Base-by-base conservation (phyloP, 106 monocot species). In the Allium sativum region DNA sequence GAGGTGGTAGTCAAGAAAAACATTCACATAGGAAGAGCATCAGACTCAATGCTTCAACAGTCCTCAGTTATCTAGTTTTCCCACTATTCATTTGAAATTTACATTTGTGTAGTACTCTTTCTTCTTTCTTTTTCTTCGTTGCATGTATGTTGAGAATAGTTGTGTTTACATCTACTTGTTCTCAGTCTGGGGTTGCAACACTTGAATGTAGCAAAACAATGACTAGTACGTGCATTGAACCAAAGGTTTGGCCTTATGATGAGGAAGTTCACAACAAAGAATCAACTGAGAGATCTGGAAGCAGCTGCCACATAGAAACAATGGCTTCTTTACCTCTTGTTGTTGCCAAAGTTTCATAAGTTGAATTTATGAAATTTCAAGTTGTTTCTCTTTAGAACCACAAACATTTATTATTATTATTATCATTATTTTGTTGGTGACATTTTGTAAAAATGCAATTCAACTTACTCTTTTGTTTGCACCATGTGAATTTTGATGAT, bases 261-360 rank as follows among this genome's bases (percentile, higher is more conserved):
- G 12, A 18, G n/a, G 22, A 48, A 61, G 55, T 19, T 55, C 8
- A 13, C n/a, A 21, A 13, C 9, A 11, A 52, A 21, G 65, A 61
- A 15, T 13, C 42, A 1, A 63, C 48, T 10, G 74, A 65, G 3
- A 62, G 69, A n/a, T n/a, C n/a, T 45, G 66, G 74, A 56, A 40
- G 65, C 31, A 66, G 44, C 45, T 66, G 65, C 21, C 61, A 51
- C 43, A 43, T 65, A 59, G 65, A 69, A 11, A 44, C 64, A 16
- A 55, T 66, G 52, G 11, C 70, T 51, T 18, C 42, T 0, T 4
- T 56, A 46, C 65, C 18, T 11, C 18, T 59, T 15, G 51, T 70
- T 18, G 8, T 74, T 56, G 65, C 70, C 4, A 55, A 74, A 18
- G 65, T 67, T 18, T 61, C 65, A 16, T 74, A 20, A 72, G 60